Percentiles rank a stretch among this genome's conserved stretches.
These are phyloP conservation scores for Entoloma clypeatum DNA, from an alignment of 1,284 basidiomycete species.

Conservation along the genomic window DNA sequence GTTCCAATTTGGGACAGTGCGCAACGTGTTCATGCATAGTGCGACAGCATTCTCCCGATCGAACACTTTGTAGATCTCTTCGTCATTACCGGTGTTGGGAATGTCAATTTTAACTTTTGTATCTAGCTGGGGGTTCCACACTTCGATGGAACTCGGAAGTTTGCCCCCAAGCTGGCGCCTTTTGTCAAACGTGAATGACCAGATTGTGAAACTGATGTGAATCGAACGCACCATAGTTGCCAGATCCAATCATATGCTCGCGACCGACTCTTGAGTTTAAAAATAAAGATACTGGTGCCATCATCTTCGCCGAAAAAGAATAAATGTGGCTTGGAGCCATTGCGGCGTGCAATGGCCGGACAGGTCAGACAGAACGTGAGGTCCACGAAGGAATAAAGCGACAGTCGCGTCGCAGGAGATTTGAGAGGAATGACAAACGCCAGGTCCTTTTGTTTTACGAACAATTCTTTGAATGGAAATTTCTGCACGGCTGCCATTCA, in stretches of 20 bases:
- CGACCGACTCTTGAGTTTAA: slow-evolving; percentile 69
- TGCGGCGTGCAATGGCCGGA: slow-evolving; percentile 41
- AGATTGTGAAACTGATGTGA: neutral
- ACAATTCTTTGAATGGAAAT: slow-evolving; percentile 58
- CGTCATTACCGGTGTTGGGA: slow-evolving; percentile 43
- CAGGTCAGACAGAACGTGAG: slow-evolving; percentile 76
- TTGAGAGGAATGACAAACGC: slow-evolving; percentile 67
- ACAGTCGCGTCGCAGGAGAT: slow-evolving; percentile 56
- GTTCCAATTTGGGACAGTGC: slow-evolving; percentile 57
- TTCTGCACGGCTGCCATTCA: slow-evolving; percentile 36
- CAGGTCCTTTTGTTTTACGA: slow-evolving; percentile 63
- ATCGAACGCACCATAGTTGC: slow-evolving; percentile 62
- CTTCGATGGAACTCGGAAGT: slow-evolving; percentile 44
- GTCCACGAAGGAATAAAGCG: slow-evolving; percentile 79
- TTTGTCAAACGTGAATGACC: slow-evolving; percentile 4
- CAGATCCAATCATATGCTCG: slow-evolving; percentile 81
- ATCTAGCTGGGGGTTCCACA: slow-evolving; percentile 47
- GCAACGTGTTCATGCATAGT: slow-evolving; percentile 53
- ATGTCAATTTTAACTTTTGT: slow-evolving; percentile 64
- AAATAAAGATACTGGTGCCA: slow-evolving; percentile 78
- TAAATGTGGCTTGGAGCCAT: slow-evolving; percentile 37
- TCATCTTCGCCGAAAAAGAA: slow-evolving; percentile 46
- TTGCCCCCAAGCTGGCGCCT: slow-evolving; percentile 62
- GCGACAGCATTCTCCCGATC: slow-evolving; percentile 56
- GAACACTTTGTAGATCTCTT: slow-evolving; percentile 41